These are phyloP conservation scores for Elsinoe necatrix DNA, from an alignment of 2,329 filamentous ascomycete species.

Conservation along the genomic window DNA sequence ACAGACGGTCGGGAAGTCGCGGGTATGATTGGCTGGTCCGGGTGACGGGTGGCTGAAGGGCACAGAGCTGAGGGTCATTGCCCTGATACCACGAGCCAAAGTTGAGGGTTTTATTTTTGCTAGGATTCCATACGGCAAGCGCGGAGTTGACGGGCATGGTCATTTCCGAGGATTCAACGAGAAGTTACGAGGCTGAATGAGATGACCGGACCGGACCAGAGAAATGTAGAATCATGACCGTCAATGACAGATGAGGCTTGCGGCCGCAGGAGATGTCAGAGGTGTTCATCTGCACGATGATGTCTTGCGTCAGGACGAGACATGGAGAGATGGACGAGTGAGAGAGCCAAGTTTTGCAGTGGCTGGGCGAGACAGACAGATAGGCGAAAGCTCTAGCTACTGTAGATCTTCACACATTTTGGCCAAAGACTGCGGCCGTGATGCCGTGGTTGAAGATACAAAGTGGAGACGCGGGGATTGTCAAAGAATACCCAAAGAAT, in stretches of 20 bases:
- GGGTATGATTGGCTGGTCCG: not conserved
- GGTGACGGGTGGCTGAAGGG: not conserved
- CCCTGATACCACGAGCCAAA: not conserved
- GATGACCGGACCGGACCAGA: not conserved
- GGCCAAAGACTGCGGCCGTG: not conserved
- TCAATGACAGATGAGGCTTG: constrained; percentile 11
- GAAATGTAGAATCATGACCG: not conserved
- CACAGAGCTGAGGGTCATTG: not conserved
- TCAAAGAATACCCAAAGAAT: not conserved
- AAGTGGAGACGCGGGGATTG: constrained; percentile 9
- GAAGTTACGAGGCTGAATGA: not conserved
- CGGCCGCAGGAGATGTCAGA: not conserved
- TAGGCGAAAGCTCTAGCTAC: not conserved
- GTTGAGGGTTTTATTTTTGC: constrained; percentile 2
- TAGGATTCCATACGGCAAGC: not conserved
- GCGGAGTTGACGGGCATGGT: constrained; percentile 8
- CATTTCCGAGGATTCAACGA: constrained; percentile 3
- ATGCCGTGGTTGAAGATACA: not conserved
- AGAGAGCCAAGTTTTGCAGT: constrained; percentile 1
- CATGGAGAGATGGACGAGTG: not conserved
- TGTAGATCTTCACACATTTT: not conserved
- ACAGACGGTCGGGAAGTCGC: not conserved
- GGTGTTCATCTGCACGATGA: constrained; percentile 4
- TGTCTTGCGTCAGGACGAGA: constrained; percentile 3
- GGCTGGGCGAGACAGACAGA: constrained; percentile 1